Conservation (phyloP, 1,284 basidiomycete genomes). For the Rhodotorula sp. region DNA sequence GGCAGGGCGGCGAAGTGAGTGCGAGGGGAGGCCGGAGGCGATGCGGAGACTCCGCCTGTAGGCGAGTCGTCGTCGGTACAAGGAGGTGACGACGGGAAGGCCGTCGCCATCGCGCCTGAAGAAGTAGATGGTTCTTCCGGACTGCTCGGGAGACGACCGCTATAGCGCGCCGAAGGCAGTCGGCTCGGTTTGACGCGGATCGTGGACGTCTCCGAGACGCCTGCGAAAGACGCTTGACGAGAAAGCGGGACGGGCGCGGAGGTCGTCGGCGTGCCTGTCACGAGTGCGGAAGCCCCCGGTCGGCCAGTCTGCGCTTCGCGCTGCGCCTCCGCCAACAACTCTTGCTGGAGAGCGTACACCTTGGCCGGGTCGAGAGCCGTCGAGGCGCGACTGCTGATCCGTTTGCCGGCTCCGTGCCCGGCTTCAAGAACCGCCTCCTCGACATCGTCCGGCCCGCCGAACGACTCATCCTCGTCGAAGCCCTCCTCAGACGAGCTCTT, state of each 20-base stretch:
- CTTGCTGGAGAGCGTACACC: background rate
- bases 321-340: background rate
- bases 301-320: no score
- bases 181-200: background rate
- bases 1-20: constrained; percentile 2
- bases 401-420: background rate
- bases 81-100: constrained; percentile 1
- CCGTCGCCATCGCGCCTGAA: background rate
- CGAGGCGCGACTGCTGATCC: constrained; percentile 23
- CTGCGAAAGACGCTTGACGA: constrained; percentile 12
- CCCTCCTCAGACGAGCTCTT: constrained; percentile 22
- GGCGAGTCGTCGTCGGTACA: background rate
- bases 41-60: background rate
- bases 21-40: background rate
- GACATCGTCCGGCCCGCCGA: constrained; percentile 25
- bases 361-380: constrained; percentile 13
- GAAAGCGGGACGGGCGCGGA: constrained; percentile 15
- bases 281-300: no score
- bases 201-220: constrained; percentile 5
- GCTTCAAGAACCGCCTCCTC: constrained; percentile 20
- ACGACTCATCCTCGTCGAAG: background rate
- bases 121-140: background rate
- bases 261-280: background rate
- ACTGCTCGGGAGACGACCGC: background rate
- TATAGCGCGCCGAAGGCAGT: no score